Conservation (phyloP, 345 rosid species). For the Salix koriyanagi region DNA sequence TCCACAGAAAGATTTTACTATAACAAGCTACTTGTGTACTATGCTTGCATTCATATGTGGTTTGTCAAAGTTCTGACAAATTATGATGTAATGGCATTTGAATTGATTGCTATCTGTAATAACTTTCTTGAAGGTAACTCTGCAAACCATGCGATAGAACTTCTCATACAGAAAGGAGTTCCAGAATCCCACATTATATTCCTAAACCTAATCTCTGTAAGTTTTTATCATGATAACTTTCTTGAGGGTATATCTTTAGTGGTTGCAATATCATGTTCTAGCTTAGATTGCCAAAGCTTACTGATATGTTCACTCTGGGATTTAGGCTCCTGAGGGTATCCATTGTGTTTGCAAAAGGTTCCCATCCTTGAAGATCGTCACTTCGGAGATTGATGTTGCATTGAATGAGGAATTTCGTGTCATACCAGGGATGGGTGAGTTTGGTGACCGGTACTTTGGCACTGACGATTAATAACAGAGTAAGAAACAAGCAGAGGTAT, state of each 20-base stretch:
- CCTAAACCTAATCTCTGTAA: slow-evolving; percentile 89
- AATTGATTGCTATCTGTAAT: not conserved
- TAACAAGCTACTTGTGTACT: not conserved
- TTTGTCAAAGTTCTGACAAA: not conserved
- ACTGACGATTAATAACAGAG: slow-evolving; percentile 62
- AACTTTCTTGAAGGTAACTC: slow-evolving; percentile 65
- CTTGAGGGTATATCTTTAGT: not conserved
- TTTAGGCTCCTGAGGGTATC: slow-evolving; percentile 94
- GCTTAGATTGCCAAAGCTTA: not conserved
- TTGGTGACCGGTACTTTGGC: slow-evolving; percentile 95
- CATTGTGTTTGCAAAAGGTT: slow-evolving; percentile 80
- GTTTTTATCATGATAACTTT: slow-evolving; percentile 1
- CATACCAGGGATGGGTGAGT: slow-evolving; percentile 97
- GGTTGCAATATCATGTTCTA: not conserved
- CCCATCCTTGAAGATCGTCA: slow-evolving; percentile 84
- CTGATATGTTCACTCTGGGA: not conserved
- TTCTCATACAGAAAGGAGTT: slow-evolving; percentile 85
- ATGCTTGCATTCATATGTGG: not conserved
- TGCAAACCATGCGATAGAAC: slow-evolving; percentile 87
- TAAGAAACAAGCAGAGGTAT: not conserved
- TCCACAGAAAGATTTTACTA: not conserved
- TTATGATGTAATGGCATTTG: not conserved
- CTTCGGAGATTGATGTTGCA: slow-evolving; percentile 87
- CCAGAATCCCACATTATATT: slow-evolving; percentile 96
- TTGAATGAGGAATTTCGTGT: slow-evolving; percentile 86